A percentile compares a stretch with the other conserved stretches of the same genome.
These are phyloP conservation scores for Pseudogymnoascus sp. DNA, from an alignment of 2,329 filamentous ascomycete genomes.

Conservation along the genomic window DNA sequence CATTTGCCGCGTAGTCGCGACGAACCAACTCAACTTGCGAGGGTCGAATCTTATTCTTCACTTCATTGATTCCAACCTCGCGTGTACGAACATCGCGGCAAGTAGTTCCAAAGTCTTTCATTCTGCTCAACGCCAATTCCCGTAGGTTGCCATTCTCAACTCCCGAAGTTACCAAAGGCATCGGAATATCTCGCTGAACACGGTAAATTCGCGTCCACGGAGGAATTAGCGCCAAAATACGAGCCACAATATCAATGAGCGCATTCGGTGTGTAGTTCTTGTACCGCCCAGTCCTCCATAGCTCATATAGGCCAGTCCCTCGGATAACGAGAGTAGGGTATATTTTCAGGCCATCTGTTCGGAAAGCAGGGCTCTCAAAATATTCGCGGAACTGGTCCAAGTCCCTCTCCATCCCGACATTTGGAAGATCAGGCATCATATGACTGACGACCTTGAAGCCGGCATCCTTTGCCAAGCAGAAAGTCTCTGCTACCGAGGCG, in stretches of 20 bases:
- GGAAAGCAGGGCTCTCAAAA: slow-evolving; percentile 91
- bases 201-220: slow-evolving; percentile 99
- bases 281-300: slow-evolving; percentile 94
- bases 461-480: slow-evolving; percentile 93
- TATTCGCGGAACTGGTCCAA: slow-evolving; percentile 96
- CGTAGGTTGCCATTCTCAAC: slow-evolving; percentile 96
- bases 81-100: slow-evolving; percentile 94
- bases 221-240: slow-evolving; percentile 89
- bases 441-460: slow-evolving; percentile 98
- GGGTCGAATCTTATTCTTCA: slow-evolving; percentile 96
- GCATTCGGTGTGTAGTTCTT: slow-evolving; percentile 99
- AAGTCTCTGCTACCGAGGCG: slow-evolving; percentile 89
- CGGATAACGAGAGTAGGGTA: slow-evolving; percentile 96
- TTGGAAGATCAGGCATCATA: slow-evolving; percentile 99
- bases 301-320: slow-evolving; percentile 89
- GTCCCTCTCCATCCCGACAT: slow-evolving; percentile 97
- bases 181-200: slow-evolving; percentile 97
- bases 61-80: slow-evolving; percentile 97
- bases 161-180: slow-evolving; percentile 96
- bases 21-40: slow-evolving; percentile 93
- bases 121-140: slow-evolving; percentile 86
- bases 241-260: slow-evolving; percentile 86
- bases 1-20: slow-evolving; percentile 89
- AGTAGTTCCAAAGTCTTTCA: slow-evolving; percentile 98
- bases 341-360: slow-evolving; percentile 95